phyloP scores from a whole-genome alignment of 805 yeast genomes.

The Barnettozyma populi region DNA sequence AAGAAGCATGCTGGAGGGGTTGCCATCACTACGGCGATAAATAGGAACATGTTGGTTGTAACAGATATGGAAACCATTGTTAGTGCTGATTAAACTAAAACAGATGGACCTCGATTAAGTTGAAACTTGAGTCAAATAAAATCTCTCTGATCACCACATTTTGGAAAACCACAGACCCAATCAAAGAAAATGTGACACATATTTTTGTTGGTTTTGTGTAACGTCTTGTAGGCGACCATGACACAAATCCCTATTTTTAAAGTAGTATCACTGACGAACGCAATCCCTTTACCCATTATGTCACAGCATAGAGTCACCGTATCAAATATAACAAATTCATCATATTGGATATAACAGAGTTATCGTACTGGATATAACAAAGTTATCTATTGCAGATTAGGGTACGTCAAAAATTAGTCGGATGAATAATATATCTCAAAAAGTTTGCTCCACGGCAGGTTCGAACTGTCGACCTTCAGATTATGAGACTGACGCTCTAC shows the following conservation, averaged over 20 bases:
- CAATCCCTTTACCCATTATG: too few relatives aligned
- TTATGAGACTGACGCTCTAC: conserved; percentile 56
- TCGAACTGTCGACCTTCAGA: conserved; percentile 54
- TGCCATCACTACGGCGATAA: conserved; percentile 17
- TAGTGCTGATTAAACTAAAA: not conserved
- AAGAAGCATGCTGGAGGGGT: conserved; percentile 50
- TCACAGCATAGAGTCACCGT: too few relatives aligned
- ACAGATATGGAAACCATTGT: not conserved
- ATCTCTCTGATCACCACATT: not conserved
- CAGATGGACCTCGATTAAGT: not conserved
- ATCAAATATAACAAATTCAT: too few relatives aligned
- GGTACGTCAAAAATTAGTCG: too few relatives aligned
- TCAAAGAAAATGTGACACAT: too few relatives aligned
- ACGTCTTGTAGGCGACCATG: not conserved
- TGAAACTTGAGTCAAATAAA: not conserved
- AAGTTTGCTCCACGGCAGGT: conserved; percentile 50
- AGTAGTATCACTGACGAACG: too few relatives aligned
- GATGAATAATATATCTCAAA: too few relatives aligned
- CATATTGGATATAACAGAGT: too few relatives aligned
- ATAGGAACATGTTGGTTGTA: not conserved
- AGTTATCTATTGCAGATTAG: too few relatives aligned
- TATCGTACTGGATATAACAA: too few relatives aligned
- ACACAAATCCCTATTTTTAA: not conserved
- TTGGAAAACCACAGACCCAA: not conserved
- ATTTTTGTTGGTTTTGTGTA: not conserved